Base-by-base conservation (phyloP, 2,329 filamentous ascomycete species). In the Sporothrix mexicana region DNA sequence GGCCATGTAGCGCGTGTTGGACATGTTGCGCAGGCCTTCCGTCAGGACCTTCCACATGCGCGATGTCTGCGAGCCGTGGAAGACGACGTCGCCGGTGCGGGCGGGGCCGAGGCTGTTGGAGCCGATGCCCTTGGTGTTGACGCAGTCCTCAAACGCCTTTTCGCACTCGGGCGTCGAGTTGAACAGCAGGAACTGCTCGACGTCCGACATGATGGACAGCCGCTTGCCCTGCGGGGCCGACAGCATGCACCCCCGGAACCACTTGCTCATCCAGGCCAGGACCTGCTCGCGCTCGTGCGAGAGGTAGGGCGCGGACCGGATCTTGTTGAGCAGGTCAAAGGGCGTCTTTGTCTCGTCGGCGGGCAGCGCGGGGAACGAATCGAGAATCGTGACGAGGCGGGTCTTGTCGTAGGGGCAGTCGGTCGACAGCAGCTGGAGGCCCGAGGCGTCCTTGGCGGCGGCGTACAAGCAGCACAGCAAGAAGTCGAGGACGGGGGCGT, bases 241-340 rank as follows among this genome's bases (percentile, higher is more conserved):
- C 36, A 77, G 45, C 70, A 78, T 72, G 70, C 76, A 77, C 8
- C 75, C 77, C 12, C 74, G 71, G 74, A 78, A 77, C 43, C 59
- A 68, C 17, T 71, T 53, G 73, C 75, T 73, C 72, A 78, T 76
- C 77, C 77, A 78, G 1, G 72, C 73, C 7, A 78, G 71, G 8
- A 78, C 70, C 43, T 68, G 23, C 61, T 75, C 74, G 20, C 76
- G 72, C 36, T 74, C 71, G 15, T 30, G 23, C 15, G 64, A 41
- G 6, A 73, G 45, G 9, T 23, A 25, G 9, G 59, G 69, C 12
- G 4, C 12, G 2, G 49, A 41, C 2, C 73, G 74, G 49, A 78
- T 77, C 49, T 68, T 70, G 10, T 53, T 49, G 7, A 77, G 72
- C n/a, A 76, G 55, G n/a, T 75, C 74, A 23, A 70, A 30, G 12